Conservation (phyloP, 352 stramenopile genomes). For the Phytopythium mirpurense region DNA sequence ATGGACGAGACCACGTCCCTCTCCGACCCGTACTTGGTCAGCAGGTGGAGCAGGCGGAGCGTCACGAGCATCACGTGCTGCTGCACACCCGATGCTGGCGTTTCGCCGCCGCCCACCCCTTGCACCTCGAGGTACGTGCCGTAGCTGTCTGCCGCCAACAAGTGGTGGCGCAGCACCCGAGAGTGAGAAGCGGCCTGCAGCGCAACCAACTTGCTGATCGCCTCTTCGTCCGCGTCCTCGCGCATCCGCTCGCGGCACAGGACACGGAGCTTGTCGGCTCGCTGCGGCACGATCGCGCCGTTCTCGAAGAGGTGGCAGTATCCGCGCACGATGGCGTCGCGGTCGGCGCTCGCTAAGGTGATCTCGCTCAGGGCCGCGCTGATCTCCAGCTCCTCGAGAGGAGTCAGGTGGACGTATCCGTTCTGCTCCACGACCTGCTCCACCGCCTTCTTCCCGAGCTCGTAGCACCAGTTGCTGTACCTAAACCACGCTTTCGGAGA, state of each 20-base stretch:
- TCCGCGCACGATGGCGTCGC: conserved; percentile 24
- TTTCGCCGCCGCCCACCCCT: conserved; percentile 2
- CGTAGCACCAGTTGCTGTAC: conserved; percentile 75
- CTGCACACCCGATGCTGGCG: background rate
- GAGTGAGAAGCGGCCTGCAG: conserved; percentile 30
- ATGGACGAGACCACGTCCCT: conserved; percentile 30
- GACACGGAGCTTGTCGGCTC: conserved; percentile 30
- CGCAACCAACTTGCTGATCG: conserved; percentile 23
- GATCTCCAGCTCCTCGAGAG: conserved; percentile 35
- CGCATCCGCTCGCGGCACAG: conserved; percentile 18
- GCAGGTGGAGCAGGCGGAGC: conserved; percentile 57
- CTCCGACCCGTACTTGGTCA: conserved; percentile 61
- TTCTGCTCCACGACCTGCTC: conserved; percentile 36
- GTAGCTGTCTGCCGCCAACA: conserved; percentile 36
- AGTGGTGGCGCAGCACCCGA: conserved; percentile 30
- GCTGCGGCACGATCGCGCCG: conserved; percentile 27
- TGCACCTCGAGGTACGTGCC: conserved; percentile 26
- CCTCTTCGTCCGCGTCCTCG: conserved; percentile 3
- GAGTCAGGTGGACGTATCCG: conserved; percentile 45
- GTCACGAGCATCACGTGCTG: conserved; percentile 41
- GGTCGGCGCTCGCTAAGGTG: conserved; percentile 19
- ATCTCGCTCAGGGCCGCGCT: conserved; percentile 36
- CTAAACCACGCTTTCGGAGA: conserved; percentile 46
- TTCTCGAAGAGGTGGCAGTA: conserved; percentile 59
- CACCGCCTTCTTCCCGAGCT: conserved; percentile 35